These are phyloP conservation scores for Pseudognaphalium luteoalbum DNA, from an alignment of 129 eudicot species.

Conservation along the genomic window DNA sequence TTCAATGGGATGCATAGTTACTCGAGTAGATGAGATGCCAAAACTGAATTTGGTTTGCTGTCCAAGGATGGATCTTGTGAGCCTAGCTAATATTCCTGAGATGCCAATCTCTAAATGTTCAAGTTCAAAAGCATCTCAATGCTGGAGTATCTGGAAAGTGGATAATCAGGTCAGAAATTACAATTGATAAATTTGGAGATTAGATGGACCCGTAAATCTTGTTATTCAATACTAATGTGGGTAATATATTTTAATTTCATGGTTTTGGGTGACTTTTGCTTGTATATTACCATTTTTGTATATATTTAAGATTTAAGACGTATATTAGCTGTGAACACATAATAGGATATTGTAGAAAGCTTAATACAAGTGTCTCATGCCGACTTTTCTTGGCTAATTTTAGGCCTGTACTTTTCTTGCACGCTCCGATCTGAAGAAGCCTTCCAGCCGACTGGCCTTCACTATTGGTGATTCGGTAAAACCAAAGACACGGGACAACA, in stretches of 20 bases:
- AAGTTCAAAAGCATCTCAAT: conserved; percentile 65
- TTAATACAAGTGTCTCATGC: conserved; percentile 26
- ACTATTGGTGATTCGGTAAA: conserved; percentile 76
- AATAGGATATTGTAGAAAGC: conserved; percentile 3
- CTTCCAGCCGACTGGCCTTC: conserved; percentile 73
- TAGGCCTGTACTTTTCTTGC: conserved; percentile 96
- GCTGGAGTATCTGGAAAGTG: conserved; percentile 99
- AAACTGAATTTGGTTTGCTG: conserved; percentile 62
- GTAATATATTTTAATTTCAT: not conserved
- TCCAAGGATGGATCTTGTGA: conserved; percentile 90
- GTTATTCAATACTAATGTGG: not conserved
- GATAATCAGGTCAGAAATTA: conserved; percentile 81
- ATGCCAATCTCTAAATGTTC: conserved; percentile 69
- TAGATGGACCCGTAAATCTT: conserved; percentile 11
- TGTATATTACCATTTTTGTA: not conserved
- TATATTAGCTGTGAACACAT: conserved; percentile 2
- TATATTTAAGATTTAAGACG: not conserved
- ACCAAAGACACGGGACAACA: conserved; percentile 85
- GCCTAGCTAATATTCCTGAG: conserved; percentile 76
- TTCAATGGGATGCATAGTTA: conserved; percentile 88
- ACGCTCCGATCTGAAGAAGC: conserved; percentile 86
- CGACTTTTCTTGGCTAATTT: conserved; percentile 17
- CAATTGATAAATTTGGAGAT: conserved; percentile 12
- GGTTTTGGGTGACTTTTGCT: not conserved
- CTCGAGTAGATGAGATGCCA: conserved; percentile 79